Base-by-base conservation (phyloP, 2,329 filamentous ascomycete genomes). In the Graphilbum ipis-grandicollis region DNA sequence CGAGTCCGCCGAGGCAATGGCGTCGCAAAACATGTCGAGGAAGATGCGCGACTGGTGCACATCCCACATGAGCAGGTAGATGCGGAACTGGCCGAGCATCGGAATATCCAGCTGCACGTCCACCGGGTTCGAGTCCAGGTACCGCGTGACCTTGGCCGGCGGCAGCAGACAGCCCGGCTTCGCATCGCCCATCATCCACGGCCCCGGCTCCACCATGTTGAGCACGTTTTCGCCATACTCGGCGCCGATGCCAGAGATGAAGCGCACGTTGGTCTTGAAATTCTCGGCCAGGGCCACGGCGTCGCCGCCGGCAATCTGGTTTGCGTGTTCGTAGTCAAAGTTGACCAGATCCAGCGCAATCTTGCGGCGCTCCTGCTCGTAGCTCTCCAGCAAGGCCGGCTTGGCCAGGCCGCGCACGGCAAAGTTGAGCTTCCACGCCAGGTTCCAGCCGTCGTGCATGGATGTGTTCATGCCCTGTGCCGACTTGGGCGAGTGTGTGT, bases 31-130 rank as follows among this genome's bases (percentile, higher is more conserved):
- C 0, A 59, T 62, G 7, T 67, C 58, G 19, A 84, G 58, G 53
- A 81, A 81, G 58, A 56, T 37, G 58, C 58, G 39, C 22, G 44
- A 41, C 43, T 46, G 4, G 66, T 63, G 23, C 62, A 82, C 60
- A 47, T 81, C 65, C 48, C 69, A 71, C 42, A 73, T 68, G 41
- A 86, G 67, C 41, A 85, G 65, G 52, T 80, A 84, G 33, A 84
- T 68, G 34, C 77, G 68, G 59, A 85, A 86, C 49, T 86, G 80
- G 19, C 79, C 75, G 6, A 85, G 60, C 54, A 83, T 69, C 2
- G 80, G 80, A 32, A 85, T 80, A 48, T 85, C 80, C 6, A 83
- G 69, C 50, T 86, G 78, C 21, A 85, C 59, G 46, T 85, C 75
- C 31, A 86, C 71, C 0, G 79, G 79, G 47, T 85, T 86, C 4